Base-by-base conservation (phyloP, 1,139 yeast genomes). In the Zygoascus sp. region DNA sequence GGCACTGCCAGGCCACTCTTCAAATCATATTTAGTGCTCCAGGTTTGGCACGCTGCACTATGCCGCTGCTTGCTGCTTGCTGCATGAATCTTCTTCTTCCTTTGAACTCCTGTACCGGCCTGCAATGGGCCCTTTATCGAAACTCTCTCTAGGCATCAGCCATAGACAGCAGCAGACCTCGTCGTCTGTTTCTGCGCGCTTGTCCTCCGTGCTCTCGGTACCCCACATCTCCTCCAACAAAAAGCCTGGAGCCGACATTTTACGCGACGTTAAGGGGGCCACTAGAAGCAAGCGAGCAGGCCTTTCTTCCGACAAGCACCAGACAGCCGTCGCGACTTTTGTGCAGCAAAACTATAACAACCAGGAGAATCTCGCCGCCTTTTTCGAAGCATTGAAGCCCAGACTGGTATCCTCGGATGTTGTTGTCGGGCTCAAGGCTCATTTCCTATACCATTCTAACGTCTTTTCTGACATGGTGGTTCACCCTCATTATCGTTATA, bases 361-460 rank as follows among this genome's bases (percentile, higher is more conserved):
- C 25, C 25, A 38, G n/a, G 45, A 45, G n/a, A 45, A 48, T 11
- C 38, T 47, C 9, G 46, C 41, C 9, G 21, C 48, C 25, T 27
- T 48, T 22, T 50, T 51, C n/a, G 53, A 47, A 20, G 41, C 45
- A 39, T 40, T 58, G 49, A 28, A 50, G 35, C 44, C 49, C 42
- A 27, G 50, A 38, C 53, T 53, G 34, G 27, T 16, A n/a, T 23
- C 35, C 30, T 25, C 17, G 20, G 23, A 44, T 13, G 46, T 34
- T 20, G 10, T 40, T 30, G 40, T 34, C 28, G 46, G 55, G 4
- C 38, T 57, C 25, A 57, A 57, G 36, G 60, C 61, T 9, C 61
- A 58, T 42, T 41, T 53, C 21, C 38, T 57, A 15, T 52, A 58
- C 37, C 61, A 58, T 41, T 45, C 50, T 35, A 53, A 51, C 32